Evolutionary conservation across 2,329 filamentous ascomycete genomes (phyloP), one percentile per base, ranked within the genome.

Genomic region (Emericellopsis atlantica): DNA sequence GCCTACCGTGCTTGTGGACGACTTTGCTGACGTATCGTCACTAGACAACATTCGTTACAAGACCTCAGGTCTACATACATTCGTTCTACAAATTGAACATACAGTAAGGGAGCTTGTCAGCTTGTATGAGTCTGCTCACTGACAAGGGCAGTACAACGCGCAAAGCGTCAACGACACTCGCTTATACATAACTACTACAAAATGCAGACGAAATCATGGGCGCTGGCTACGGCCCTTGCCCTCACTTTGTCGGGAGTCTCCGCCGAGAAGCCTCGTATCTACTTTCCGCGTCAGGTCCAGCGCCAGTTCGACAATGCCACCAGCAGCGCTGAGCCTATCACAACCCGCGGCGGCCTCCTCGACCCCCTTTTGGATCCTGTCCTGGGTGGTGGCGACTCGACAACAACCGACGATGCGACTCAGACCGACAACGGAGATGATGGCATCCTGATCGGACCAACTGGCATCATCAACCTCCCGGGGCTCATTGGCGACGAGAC

Each of bases 231-330:
- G 56, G 66, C 66, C 16, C 50, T 74, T 50, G 67, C 65, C 48
- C 57, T 71, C 45, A 63, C 67, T 44, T 61, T 67, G 29, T 61
- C 67, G 4, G 52, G 62, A n/a, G 63, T 60, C 42, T 58, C 58
- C 47, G 69, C 67, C 18, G 61, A 68, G 41, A 49, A 55, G 32
- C 72, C 72, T 15, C 67, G 64, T 52, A 72, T 75, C 51, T 78
- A 76, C 54, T 77, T 71, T 46, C 74, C 74, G 11, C 64, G 69
- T 42, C 64, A 74, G 35, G 61, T 78, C 50, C 76, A 70, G 58
- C 66, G 72, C 41, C 61, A 70, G 44, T 61, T 66, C 40, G 49
- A 51, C 45, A 72, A 72, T 50, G 55, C 53, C 40, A 36, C 44
- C 21, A 43, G 55, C 35, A 43, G 55, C 35, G 42, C 46, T 7